These are phyloP conservation scores for Keithomyces neogunnii DNA, from an alignment of 2,329 filamentous ascomycete genomes.

Conservation along the genomic window DNA sequence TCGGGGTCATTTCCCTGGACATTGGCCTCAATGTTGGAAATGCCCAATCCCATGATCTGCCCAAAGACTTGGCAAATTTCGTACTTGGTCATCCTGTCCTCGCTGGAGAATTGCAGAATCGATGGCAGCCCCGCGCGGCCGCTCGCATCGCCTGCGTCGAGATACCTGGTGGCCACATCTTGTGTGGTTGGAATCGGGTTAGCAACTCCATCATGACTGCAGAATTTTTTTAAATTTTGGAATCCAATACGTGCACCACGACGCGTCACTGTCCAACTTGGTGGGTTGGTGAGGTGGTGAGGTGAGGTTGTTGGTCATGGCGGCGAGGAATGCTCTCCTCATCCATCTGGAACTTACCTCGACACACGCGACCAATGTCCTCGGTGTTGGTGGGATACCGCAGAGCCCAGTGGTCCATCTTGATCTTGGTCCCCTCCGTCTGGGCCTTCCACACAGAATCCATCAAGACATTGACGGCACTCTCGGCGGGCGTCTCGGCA, in stretches of 20 bases:
- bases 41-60: slow-evolving; percentile 68
- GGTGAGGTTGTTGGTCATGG: neutral
- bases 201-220: neutral
- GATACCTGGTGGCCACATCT: slow-evolving; percentile 67
- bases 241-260: neutral
- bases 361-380: slow-evolving; percentile 72
- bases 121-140: slow-evolving; percentile 50
- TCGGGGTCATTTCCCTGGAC: slow-evolving; percentile 64
- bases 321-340: no score
- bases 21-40: slow-evolving; percentile 60
- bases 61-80: slow-evolving; percentile 74
- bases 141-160: slow-evolving; percentile 34
- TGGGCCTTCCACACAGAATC: slow-evolving; percentile 69
- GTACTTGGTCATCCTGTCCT: slow-evolving; percentile 83
- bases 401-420: slow-evolving; percentile 80
- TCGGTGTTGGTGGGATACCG: slow-evolving; percentile 85
- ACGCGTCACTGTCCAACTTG: neutral
- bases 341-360: slow-evolving; percentile 37
- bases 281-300: neutral
- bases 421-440: slow-evolving; percentile 50
- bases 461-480: slow-evolving; percentile 74
- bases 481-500: slow-evolving; percentile 63
- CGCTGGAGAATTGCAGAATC: slow-evolving; percentile 77
- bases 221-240: no score
- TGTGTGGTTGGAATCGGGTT: neutral